Evolutionary conservation across 2,329 filamentous ascomycete genomes (phyloP).

Genomic region (Pseudofabraea citricarpa): DNA sequence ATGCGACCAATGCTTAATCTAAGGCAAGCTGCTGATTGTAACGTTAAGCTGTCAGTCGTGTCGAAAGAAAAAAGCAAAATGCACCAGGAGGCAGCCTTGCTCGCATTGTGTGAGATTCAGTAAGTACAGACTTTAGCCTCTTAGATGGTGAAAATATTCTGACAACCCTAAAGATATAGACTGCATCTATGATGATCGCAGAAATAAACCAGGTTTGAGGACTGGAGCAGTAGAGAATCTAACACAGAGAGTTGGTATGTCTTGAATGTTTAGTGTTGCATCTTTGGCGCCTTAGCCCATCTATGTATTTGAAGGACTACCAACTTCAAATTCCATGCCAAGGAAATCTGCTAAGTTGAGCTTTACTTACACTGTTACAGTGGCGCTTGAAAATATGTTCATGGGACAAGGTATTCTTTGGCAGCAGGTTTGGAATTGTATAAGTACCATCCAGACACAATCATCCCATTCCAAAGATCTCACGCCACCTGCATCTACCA

Average conservation of each 20-base stretch:
- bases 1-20: neutral
- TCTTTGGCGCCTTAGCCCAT: no score
- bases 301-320: no score
- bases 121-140: conserved; percentile 9
- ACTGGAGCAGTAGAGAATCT: conserved; percentile 29
- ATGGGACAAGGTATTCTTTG: conserved; percentile 15
- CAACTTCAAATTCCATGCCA: no score
- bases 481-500: neutral
- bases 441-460: conserved; percentile 3
- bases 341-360: no score
- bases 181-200: conserved; percentile 29
- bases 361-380: no score
- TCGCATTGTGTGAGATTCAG: conserved; percentile 33
- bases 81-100: conserved; percentile 37
- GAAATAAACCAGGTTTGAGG: conserved; percentile 26
- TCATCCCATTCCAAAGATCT: neutral
- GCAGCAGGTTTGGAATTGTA: conserved; percentile 17
- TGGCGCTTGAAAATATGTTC: conserved; percentile 16
- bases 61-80: conserved; percentile 40
- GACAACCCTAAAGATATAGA: conserved; percentile 13
- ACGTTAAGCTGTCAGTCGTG: conserved; percentile 33
- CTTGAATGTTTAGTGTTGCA: no score
- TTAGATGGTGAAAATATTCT: neutral
- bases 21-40: neutral
- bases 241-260: conserved; percentile 23